phyloP scores from a whole-genome alignment of 2,329 filamentous ascomycete genomes.

The Cladosporium velox region DNA sequence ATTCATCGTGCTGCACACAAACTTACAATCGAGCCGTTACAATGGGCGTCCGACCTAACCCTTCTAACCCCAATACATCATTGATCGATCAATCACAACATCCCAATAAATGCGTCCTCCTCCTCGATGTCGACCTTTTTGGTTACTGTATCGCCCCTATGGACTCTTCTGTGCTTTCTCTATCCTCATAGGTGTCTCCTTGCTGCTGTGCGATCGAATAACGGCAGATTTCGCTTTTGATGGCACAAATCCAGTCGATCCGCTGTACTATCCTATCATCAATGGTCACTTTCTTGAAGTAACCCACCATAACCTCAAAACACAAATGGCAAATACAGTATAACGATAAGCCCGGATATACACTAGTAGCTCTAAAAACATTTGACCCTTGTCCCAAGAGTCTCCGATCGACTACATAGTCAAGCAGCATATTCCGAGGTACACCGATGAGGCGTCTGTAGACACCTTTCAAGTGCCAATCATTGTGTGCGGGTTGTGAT shows the following conservation, averaged over 20 bases:
- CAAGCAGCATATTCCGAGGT: not conserved
- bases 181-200: not conserved
- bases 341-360: not conserved
- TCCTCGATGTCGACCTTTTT: not conserved
- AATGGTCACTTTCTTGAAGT: rapidly evolving
- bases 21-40: not conserved
- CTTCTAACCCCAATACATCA: not conserved
- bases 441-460: not conserved
- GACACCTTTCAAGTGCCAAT: not conserved
- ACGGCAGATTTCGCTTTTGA: not conserved
- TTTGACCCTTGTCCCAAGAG: not conserved
- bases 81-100: not conserved
- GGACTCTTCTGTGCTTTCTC: not conserved
- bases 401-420: not conserved
- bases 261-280: not conserved
- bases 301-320: not conserved
- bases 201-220: not conserved
- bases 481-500: not conserved
- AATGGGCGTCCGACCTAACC: not conserved
- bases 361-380: not conserved
- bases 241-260: not conserved
- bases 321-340: too few species aligned
- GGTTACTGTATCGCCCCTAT: not conserved
- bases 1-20: not conserved
- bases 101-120: not conserved